Evolutionary conservation across 2,329 filamentous ascomycete species (phyloP).

Genomic region (Nothomitra cinnamomea): DNA sequence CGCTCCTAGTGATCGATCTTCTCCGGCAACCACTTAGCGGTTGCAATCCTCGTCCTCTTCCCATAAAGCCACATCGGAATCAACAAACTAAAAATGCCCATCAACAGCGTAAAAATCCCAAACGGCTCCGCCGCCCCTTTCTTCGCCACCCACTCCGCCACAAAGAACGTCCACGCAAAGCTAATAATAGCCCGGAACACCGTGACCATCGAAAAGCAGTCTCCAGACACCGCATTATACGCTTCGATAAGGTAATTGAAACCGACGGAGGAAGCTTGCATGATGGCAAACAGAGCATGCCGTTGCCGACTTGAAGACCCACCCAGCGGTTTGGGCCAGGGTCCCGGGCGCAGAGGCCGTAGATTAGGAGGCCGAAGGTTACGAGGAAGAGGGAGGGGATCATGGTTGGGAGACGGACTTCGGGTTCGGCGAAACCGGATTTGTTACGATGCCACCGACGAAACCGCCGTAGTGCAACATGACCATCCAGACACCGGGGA

Average conservation of each 20-base stretch:
- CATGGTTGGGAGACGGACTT: slow-evolving; percentile 22
- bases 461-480: slow-evolving; percentile 26
- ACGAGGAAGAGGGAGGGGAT: slow-evolving; percentile 23
- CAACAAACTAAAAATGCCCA: slow-evolving; percentile 28
- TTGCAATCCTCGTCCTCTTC: slow-evolving; percentile 25
- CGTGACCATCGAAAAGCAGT: slow-evolving; percentile 37
- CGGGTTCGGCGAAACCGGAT: slow-evolving; percentile 24
- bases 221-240: slow-evolving; percentile 28
- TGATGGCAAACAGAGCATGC: slow-evolving; percentile 26
- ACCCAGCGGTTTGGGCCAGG: slow-evolving; percentile 22
- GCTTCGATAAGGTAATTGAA: slow-evolving; percentile 32
- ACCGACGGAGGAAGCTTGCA: slow-evolving; percentile 25
- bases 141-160: slow-evolving; percentile 28
- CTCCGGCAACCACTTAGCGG: slow-evolving; percentile 11
- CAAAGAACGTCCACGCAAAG: slow-evolving; percentile 39
- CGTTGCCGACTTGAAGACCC: slow-evolving; percentile 22
- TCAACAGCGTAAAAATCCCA: slow-evolving; percentile 34
- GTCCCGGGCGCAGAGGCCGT: slow-evolving; percentile 24
- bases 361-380: slow-evolving; percentile 21
- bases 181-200: slow-evolving; percentile 30
- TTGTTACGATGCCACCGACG: slow-evolving; percentile 23
- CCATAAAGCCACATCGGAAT: slow-evolving; percentile 23
- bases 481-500: slow-evolving; percentile 26
- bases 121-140: slow-evolving; percentile 31
- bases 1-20: no score